Evolutionary conservation across 257 asterid species (phyloP).

Genomic region (Nicotiana tomentosiformis): DNA sequence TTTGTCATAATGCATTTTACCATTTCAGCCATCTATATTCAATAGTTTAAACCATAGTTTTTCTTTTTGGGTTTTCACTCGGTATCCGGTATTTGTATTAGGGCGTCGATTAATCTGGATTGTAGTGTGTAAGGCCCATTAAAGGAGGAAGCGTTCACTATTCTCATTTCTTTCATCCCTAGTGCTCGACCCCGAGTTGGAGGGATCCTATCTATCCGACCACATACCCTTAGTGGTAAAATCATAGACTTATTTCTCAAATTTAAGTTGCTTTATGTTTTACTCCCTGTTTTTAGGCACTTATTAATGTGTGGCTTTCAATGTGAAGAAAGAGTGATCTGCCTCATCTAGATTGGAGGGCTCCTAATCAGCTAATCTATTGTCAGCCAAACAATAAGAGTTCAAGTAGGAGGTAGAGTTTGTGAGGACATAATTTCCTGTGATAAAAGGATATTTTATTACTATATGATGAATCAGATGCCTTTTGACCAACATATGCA

Average conservation of each 20-base stretch:
- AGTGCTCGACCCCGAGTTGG: too few species aligned
- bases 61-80: too few species aligned
- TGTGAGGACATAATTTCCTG: conserved; percentile 19
- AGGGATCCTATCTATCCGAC: too few species aligned
- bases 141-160: too few species aligned
- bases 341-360: conserved; percentile 1
- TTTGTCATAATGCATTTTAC: not conserved
- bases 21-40: not conserved
- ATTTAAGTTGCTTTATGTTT: not conserved
- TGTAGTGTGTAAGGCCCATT: too few species aligned
- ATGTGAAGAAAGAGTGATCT: not conserved
- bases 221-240: too few species aligned
- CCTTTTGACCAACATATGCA: not conserved
- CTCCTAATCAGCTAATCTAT: not conserved
- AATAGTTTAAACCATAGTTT: not conserved
- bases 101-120: too few species aligned
- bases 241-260: not conserved
- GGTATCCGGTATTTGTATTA: too few species aligned
- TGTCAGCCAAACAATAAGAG: conserved; percentile 11
- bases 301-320: not conserved
- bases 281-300: not conserved
- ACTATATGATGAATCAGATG: not conserved
- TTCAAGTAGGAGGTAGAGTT: not conserved
- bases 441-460: not conserved
- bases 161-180: too few species aligned